Conservation (phyloP, 2,329 filamentous ascomycete species). For the Alternaria triticimaculans region DNA sequence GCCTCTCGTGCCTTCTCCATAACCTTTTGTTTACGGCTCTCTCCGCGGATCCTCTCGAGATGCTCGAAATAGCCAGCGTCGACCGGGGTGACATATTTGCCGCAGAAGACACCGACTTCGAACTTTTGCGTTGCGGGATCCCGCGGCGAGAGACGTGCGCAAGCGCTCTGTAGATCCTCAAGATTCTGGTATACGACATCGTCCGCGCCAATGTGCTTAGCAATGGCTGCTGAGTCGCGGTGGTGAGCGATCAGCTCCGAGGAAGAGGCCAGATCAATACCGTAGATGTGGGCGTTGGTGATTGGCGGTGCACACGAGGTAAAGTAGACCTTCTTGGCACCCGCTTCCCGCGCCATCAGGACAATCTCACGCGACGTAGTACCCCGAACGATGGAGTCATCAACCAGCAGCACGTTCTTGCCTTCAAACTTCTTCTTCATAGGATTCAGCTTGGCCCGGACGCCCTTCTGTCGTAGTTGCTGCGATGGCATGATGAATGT, state of each 20-base stretch:
- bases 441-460: slow-evolving; percentile 86
- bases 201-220: slow-evolving; percentile 73
- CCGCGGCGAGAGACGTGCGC: slow-evolving; percentile 71
- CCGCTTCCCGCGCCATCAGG: slow-evolving; percentile 82
- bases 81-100: slow-evolving; percentile 83
- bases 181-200: slow-evolving; percentile 80
- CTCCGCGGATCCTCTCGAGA: slow-evolving; percentile 73
- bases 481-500: slow-evolving; percentile 90
- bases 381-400: slow-evolving; percentile 88
- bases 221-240: slow-evolving; percentile 66
- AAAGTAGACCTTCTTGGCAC: slow-evolving; percentile 82
- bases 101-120: slow-evolving; percentile 91
- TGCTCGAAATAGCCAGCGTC: slow-evolving; percentile 82
- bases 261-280: slow-evolving; percentile 76
- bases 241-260: slow-evolving; percentile 75
- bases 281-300: slow-evolving; percentile 65
- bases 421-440: slow-evolving; percentile 85
- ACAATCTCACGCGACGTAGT: slow-evolving; percentile 83
- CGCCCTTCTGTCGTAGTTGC: slow-evolving; percentile 79
- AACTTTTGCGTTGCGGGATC: slow-evolving; percentile 68
- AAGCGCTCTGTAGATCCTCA: slow-evolving; percentile 79
- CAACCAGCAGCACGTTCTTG: slow-evolving; percentile 81
- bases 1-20: slow-evolving; percentile 69
- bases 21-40: slow-evolving; percentile 71
- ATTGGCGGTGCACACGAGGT: slow-evolving; percentile 83